Evolutionary conservation across 768 basidiomycete species (phyloP), one percentile per base, ranked within the genome.

Genomic region (Mycena albidolilacea): DNA sequence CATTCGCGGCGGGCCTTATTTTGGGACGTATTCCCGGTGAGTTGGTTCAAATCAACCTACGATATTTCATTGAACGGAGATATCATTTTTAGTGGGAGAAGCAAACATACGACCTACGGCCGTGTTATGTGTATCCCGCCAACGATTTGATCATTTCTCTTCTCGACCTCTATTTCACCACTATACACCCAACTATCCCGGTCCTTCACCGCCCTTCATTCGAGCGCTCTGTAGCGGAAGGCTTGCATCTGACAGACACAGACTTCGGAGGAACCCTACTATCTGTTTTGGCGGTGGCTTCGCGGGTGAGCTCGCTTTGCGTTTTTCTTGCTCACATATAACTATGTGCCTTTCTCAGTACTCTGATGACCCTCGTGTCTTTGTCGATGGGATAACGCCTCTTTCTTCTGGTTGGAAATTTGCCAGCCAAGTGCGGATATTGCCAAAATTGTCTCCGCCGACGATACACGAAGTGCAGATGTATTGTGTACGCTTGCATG

Each of bases 151-250:
- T 89, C 19, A 74, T 77, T 14, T 69, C 74, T 1, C 84, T 96
- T 37, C 81, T 93, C 62, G 82, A 87, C 17, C 81, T 89, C 12
- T 95, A 90, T 78, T 96, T 95, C 76, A 77, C 78, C 0, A 77
- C 86, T 43, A 67, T 87, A 64, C 91, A 94, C 67, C 80, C 62
- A 19, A 57, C 21, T 5, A 17, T 87, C 5, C 94, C 94, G 0
- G 79, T 95, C 5, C 81, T 97, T 5, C 95, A 95, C 75, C 87
- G 88, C 1, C 90, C 91, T 0, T 87, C 88, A 10, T 95, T 95
- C 74, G 84, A 90, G 68, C 81, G 82, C 21, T 84, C 86, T 41
- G 77, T 92, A 17, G 76, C 77, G 0, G 82, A 86, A 4, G 85
- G 86, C 0, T 77, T 88, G 10, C 89, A 94, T 78, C 77, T 87